phyloP scores from a whole-genome alignment of 2,329 filamentous ascomycete genomes.

The Venturia asperata region DNA sequence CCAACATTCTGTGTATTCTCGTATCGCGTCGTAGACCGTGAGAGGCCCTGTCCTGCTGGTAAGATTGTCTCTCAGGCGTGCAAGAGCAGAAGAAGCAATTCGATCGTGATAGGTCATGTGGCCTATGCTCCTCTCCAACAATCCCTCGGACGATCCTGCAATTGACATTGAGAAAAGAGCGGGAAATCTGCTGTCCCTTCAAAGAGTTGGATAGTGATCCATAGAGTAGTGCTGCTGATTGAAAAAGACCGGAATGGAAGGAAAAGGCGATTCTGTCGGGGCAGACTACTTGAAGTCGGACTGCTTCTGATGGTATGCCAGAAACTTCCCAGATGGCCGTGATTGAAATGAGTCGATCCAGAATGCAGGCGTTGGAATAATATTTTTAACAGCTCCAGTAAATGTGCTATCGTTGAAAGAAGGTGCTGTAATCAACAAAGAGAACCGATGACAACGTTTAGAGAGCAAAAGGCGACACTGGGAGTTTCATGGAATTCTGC shows the following conservation, averaged over 20 bases:
- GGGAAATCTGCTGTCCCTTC: neutral
- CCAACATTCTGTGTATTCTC: constrained; percentile 10
- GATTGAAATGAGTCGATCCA: neutral
- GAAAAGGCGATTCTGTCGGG: neutral
- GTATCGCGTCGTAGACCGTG: constrained; percentile 3
- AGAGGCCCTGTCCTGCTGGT: neutral
- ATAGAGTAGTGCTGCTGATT: neutral
- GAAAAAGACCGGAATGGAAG: neutral
- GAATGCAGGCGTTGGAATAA: neutral
- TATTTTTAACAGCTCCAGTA: neutral
- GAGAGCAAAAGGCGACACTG: neutral
- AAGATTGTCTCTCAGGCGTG: neutral
- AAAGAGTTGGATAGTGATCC: neutral
- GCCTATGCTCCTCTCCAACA: neutral
- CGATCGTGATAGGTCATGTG: neutral
- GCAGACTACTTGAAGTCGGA: neutral
- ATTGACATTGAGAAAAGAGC: neutral
- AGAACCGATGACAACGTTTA: neutral
- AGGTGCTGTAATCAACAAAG: neutral
- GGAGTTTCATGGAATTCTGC: constrained; percentile 5
- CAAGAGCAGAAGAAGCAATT: neutral
- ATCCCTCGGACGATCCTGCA: neutral
- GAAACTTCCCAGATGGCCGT: neutral
- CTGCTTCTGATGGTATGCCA: neutral
- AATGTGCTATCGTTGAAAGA: neutral